Percentiles rank a stretch among this genome's conserved stretches.
Evolutionary conservation across 2,329 filamentous ascomycete genomes (phyloP).

Genomic region (Aspergillus sp.): DNA sequence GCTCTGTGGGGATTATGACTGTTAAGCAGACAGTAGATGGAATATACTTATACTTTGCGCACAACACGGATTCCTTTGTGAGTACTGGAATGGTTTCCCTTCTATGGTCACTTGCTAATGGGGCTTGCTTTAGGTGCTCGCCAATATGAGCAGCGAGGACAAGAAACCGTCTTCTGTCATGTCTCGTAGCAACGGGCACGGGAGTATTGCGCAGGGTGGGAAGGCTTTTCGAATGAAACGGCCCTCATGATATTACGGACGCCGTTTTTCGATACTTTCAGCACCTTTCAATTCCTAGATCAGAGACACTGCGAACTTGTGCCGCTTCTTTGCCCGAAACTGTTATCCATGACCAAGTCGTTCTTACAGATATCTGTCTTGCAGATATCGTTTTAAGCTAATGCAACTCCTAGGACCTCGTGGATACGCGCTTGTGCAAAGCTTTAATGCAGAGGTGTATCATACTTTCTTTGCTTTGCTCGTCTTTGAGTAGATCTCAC

Average conservation of each 20-base stretch:
- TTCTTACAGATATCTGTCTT: neutral
- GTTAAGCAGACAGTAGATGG: slow-evolving; percentile 80
- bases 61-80: slow-evolving; percentile 86
- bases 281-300: neutral
- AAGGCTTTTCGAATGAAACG: slow-evolving; percentile 29
- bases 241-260: slow-evolving; percentile 17
- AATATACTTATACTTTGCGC: slow-evolving; percentile 85
- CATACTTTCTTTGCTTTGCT: neutral
- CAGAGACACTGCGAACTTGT: neutral
- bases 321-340: neutral
- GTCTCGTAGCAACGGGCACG: slow-evolving; percentile 67
- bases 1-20: slow-evolving; percentile 85
- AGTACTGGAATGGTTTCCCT: slow-evolving; percentile 19
- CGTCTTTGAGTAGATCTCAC: neutral
- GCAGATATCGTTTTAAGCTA: neutral
- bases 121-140: slow-evolving; percentile 60
- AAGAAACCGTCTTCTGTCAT: slow-evolving; percentile 76
- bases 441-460: neutral
- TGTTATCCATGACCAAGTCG: neutral
- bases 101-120: slow-evolving; percentile 4
- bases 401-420: neutral
- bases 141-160: slow-evolving; percentile 83
- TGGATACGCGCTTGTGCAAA: neutral
- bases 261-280: neutral
- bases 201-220: slow-evolving; percentile 52